Base-by-base conservation (phyloP, 2,329 filamentous ascomycete genomes). In the Neonectria sp. region DNA sequence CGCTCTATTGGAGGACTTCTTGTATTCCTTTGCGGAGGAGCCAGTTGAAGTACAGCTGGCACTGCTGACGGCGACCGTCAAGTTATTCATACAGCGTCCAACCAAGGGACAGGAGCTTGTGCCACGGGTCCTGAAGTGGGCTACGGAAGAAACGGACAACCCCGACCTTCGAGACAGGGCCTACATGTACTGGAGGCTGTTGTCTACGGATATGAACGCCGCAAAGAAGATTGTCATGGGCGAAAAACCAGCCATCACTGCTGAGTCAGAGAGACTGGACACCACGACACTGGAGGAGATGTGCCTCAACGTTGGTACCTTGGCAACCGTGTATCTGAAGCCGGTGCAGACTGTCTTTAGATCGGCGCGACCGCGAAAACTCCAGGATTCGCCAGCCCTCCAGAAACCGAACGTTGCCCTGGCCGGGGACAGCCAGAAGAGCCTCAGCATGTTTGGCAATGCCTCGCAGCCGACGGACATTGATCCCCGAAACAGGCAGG, bases 161-260 rank as follows among this genome's bases (percentile, higher is more conserved):
- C 96, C 96, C 0, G 96, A 99, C 81, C 89, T 99, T 31, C 91
- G 96, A 70, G 96, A 99, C 80, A 88, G 96, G 75, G 96, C 96
- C 0, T 99, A 98, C 85, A 98, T 99, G 95, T 99, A 99, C 85
- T 99, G 96, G 96, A 93, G 96, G 5, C 88, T 99, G 15, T 87
- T 99, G 2, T 97, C 95, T 2, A 97, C 95, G 0, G 95, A 98
- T 79, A 95, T 97, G 73, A 91, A 92, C 56, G 90, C 92, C 0
- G 96, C 96, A 2, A 96, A 93, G 78, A 86, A 91, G 69, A 90
- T 99, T 58, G 95, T 99, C 72, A 98, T 99, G 95, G 95, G 96
- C 67, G 93, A 97, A 73, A 99, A 99, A 80, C 96, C 96, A 7
- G 89, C 95, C 8, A 98, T 99, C 80, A 97, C 95, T 2, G 95